Evolutionary conservation across 225 moss, liverwort and hornwort species (phyloP).

Genomic region (Pleurozium schreberi): DNA sequence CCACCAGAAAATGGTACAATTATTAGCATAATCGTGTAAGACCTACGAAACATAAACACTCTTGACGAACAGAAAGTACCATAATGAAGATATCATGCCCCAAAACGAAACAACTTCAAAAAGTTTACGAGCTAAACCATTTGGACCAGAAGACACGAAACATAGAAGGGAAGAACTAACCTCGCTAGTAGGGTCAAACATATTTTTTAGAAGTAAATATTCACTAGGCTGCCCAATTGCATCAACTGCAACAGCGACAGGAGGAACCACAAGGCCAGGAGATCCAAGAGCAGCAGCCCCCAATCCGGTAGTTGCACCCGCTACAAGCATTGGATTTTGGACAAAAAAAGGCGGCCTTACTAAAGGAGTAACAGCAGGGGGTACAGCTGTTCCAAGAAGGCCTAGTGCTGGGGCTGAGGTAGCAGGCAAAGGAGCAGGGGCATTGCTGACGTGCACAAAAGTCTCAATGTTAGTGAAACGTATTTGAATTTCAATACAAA

Average conservation of each 20-base stretch:
- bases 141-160: background rate
- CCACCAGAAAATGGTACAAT: background rate
- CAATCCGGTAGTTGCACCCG: slow-evolving; percentile 49
- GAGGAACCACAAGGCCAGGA: slow-evolving; percentile 42
- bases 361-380: slow-evolving; percentile 59
- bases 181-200: slow-evolving; percentile 94
- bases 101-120: background rate
- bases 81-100: background rate
- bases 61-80: background rate
- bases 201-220: slow-evolving; percentile 82
- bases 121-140: background rate
- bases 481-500: background rate
- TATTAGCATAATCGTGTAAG: background rate
- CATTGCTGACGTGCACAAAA: slow-evolving; percentile 41
- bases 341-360: slow-evolving; percentile 69
- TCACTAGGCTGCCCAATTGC: slow-evolving; percentile 94
- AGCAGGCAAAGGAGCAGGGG: slow-evolving; percentile 41
- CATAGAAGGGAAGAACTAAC: slow-evolving; percentile 6
- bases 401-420: slow-evolving; percentile 62
- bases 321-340: slow-evolving; percentile 52
- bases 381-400: slow-evolving; percentile 59
- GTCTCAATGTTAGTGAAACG: background rate
- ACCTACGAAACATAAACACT: background rate
- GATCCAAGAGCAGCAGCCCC: slow-evolving; percentile 32
- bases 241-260: slow-evolving; percentile 52